Evolutionary conservation across 2,329 filamentous ascomycete genomes (phyloP).

Genomic region (Kalmusia sp.): DNA sequence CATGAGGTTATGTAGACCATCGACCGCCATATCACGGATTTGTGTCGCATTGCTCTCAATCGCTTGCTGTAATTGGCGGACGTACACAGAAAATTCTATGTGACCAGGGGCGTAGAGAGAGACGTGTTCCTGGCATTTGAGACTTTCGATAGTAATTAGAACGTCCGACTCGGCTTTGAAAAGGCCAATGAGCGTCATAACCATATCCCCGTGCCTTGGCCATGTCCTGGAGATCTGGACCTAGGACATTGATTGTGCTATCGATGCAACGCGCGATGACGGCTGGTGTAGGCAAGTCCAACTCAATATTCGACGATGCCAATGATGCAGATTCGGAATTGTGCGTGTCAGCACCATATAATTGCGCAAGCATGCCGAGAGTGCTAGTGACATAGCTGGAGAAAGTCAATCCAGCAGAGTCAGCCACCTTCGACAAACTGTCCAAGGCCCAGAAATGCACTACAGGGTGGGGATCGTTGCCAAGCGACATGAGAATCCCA

Average conservation of each 20-base stretch:
- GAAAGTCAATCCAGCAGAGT: constrained; percentile 91
- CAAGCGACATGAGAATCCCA: constrained; percentile 97
- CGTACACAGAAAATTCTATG: constrained; percentile 84
- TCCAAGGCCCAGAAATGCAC: constrained; percentile 98
- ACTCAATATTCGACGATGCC: constrained; percentile 87
- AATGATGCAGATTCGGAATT: constrained; percentile 81
- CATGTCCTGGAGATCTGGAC: constrained; percentile 92
- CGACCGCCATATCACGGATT: constrained; percentile 80
- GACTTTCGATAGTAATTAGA: constrained; percentile 75
- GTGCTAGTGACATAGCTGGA: constrained; percentile 89
- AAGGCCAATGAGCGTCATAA: constrained; percentile 83
- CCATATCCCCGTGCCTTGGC: constrained; percentile 90
- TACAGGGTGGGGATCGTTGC: constrained; percentile 91
- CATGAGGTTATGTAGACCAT: constrained; percentile 94
- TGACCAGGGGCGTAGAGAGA: constrained; percentile 90
- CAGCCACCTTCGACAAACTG: constrained; percentile 82
- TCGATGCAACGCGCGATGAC: constrained; percentile 89
- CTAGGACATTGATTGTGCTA: constrained; percentile 94
- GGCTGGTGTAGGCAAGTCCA: constrained; percentile 81
- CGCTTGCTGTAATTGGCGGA: constrained; percentile 79
- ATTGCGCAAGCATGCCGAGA: constrained; percentile 89
- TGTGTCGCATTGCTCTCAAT: constrained; percentile 72
- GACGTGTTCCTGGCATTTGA: constrained; percentile 87
- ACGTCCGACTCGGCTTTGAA: constrained; percentile 79
- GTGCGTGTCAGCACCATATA: constrained; percentile 91